These are phyloP conservation scores for Aquilaria yunnanensis DNA, from an alignment of 345 rosid genomes.

Conservation along the genomic window DNA sequence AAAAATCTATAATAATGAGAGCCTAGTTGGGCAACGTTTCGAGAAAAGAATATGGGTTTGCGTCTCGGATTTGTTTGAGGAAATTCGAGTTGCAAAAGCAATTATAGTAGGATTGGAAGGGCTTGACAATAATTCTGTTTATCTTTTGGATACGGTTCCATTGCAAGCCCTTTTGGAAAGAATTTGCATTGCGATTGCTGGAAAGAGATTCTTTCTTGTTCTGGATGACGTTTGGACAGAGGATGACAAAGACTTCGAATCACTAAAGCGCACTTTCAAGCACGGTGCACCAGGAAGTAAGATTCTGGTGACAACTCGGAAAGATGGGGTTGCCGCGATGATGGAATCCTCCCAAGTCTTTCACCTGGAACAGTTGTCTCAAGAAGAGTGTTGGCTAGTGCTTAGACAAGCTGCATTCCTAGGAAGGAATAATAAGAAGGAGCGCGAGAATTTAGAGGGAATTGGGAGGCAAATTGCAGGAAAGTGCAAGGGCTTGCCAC, in stretches of 20 bases:
- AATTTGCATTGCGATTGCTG: not conserved
- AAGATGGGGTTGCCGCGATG: not conserved
- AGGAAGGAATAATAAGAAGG: not conserved
- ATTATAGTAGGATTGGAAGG: not conserved
- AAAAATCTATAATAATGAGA: not conserved
- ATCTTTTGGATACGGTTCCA: no score
- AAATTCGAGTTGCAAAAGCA: not conserved
- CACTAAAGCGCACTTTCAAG: not conserved
- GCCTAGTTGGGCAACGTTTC: not conserved
- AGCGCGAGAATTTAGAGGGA: not conserved
- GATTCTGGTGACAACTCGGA: not conserved
- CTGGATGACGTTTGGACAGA: conserved; percentile 7
- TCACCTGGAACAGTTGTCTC: not conserved
- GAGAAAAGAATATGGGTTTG: not conserved
- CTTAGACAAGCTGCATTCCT: not conserved
- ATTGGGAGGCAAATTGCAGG: not conserved
- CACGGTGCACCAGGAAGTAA: not conserved
- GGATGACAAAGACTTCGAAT: not conserved
- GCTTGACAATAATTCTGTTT: not conserved
- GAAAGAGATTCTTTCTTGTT: not conserved
- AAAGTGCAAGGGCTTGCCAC: not conserved
- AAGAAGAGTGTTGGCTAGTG: not conserved
- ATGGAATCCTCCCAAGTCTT: not conserved
- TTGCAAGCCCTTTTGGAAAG: no score
- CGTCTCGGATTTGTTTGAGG: not conserved